Conservation (phyloP, 345 rosid species). For the Gynandropsis gynandra region DNA sequence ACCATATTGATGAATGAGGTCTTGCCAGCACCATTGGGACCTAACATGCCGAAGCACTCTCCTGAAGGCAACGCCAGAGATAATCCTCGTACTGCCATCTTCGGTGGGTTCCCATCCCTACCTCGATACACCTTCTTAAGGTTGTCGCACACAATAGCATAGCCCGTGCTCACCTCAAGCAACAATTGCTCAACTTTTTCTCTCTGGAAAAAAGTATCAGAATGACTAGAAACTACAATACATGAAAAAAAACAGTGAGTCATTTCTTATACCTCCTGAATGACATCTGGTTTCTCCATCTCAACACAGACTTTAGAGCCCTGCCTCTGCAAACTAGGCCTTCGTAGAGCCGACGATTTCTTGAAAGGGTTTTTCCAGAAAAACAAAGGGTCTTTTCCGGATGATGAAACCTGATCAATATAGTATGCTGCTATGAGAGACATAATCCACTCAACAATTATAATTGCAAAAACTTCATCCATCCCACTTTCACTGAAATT, state of each 20-base stretch:
- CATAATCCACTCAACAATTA: slow-evolving; percentile 62
- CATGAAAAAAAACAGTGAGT: background rate
- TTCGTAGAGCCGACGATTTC: slow-evolving; percentile 29
- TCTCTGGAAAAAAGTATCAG: slow-evolving; percentile 32
- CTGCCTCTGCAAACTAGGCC: slow-evolving; percentile 51
- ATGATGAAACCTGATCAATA: slow-evolving; percentile 48
- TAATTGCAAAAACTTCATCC: slow-evolving; percentile 55
- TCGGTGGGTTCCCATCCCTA: slow-evolving; percentile 85
- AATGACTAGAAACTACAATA: too few relatives aligned
- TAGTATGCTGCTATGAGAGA: slow-evolving; percentile 60
- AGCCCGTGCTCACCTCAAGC: slow-evolving; percentile 43
- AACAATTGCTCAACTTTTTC: slow-evolving; percentile 69
- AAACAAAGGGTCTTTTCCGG: slow-evolving; percentile 46
- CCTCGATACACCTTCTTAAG: slow-evolving; percentile 80
- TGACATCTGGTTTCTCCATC: slow-evolving; percentile 76
- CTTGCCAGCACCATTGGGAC: slow-evolving; percentile 98
- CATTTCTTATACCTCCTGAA: slow-evolving; percentile 54
- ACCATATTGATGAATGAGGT: slow-evolving; percentile 96
- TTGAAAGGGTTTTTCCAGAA: slow-evolving; percentile 38
- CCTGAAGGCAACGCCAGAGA: slow-evolving; percentile 88
- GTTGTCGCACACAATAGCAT: slow-evolving; percentile 60
- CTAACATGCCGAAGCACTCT: slow-evolving; percentile 96
- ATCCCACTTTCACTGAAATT: slow-evolving; percentile 56
- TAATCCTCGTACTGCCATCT: slow-evolving; percentile 77
- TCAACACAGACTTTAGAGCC: slow-evolving; percentile 52